phyloP scores from a whole-genome alignment of 768 basidiomycete species.

The Mrakia blollopis region DNA sequence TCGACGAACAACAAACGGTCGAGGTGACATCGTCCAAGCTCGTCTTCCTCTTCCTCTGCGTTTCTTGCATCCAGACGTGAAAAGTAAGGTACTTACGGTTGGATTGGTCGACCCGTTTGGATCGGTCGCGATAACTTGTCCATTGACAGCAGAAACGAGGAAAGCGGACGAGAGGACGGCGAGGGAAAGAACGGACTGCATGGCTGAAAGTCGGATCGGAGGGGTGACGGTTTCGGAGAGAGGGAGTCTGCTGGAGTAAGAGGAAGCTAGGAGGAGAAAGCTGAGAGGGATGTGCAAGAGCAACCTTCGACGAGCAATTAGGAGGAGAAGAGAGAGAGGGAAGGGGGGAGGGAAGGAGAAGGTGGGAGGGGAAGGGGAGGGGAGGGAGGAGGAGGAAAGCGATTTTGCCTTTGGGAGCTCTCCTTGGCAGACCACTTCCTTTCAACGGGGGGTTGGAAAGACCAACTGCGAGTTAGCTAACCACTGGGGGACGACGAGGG shows the following conservation, averaged over 20 bases:
- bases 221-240: too few species aligned
- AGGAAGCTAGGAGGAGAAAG: not conserved
- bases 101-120: conserved; percentile 30
- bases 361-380: not conserved
- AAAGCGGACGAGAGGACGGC: conserved; percentile 6
- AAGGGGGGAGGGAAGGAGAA: not conserved
- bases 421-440: too few species aligned
- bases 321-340: not conserved
- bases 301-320: not conserved
- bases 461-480: too few species aligned
- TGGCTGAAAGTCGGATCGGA: not conserved
- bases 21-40: not conserved
- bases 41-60: not conserved
- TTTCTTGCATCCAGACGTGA: not conserved
- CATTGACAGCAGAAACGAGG: not conserved
- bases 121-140: conserved; percentile 22
- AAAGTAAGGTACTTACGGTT: not conserved
- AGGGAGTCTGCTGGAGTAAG: not conserved
- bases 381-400: not conserved
- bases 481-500: too few species aligned
- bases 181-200: conserved; percentile 13
- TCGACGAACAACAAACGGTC: not conserved
- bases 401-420: too few species aligned
- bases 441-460: too few species aligned
- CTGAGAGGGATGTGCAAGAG: not conserved